These are phyloP conservation scores for Strobilomyces confusus DNA, from an alignment of 768 basidiomycete species.

Conservation along the genomic window DNA sequence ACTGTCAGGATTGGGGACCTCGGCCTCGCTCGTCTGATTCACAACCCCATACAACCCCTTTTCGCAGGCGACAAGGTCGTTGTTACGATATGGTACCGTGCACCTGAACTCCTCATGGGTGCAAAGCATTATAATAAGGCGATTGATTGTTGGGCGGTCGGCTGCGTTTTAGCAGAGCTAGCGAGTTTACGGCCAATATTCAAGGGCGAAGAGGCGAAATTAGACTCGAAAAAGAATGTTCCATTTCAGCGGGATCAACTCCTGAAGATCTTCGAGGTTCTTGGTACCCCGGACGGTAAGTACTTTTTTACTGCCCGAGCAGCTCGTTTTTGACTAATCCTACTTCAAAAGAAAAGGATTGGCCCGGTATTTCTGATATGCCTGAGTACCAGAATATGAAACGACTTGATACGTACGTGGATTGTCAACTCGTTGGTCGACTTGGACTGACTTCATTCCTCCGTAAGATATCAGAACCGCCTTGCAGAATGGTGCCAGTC, in stretches of 20 bases:
- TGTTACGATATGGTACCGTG: conserved; percentile 99
- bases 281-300: conserved; percentile 82
- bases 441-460: conserved; percentile 11
- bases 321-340: neutral
- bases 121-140: conserved; percentile 98
- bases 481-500: conserved; percentile 72
- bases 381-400: conserved; percentile 85
- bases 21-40: conserved; percentile 87
- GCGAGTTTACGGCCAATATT: conserved; percentile 94
- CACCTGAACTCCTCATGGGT: conserved; percentile 92
- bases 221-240: conserved; percentile 95
- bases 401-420: conserved; percentile 64
- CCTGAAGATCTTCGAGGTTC: conserved; percentile 91
- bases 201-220: conserved; percentile 98
- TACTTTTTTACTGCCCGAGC: neutral
- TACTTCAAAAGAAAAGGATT: conserved; percentile 66
- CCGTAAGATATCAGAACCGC: conserved; percentile 53
- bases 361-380: conserved; percentile 83
- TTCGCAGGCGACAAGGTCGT: conserved; percentile 97
- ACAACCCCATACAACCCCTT: conserved; percentile 87
- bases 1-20: conserved; percentile 98
- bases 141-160: conserved; percentile 96
- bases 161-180: conserved; percentile 95
- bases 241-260: conserved; percentile 97
- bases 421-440: neutral